Base-by-base conservation (phyloP, 306 rosid species). In the Trifolium subterraneum region DNA sequence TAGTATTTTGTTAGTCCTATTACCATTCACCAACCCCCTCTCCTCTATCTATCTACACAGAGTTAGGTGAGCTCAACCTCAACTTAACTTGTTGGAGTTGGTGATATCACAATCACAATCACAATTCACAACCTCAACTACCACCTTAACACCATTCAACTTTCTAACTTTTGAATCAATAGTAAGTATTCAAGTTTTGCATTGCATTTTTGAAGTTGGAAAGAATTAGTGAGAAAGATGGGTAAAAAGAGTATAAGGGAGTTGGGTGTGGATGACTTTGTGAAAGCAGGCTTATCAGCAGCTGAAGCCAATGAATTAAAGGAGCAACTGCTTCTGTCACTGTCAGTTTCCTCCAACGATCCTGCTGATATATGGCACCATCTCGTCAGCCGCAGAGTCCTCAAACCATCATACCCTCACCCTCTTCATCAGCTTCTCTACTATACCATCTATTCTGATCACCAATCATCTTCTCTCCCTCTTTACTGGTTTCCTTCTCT, bases 401-500 rank as follows among this genome's bases (percentile, higher is more conserved):
- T 92, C 2, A 85, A 90, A 65, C 96, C 98, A 20, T 84, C 86
- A 5, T 78, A 88, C 50, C 92, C 93, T 5, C 88, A 85, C 45
- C 68, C 45, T 1, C 44, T 90, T 41, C 97, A 93, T 76, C 97
- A 81, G 25, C 83, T 90, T 51, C 70, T 89, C 39, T 93, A 82
- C 7, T 60, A 60, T 8, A 60, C 66, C 41, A 29, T 60, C 42
- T 29, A 60, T 29, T 13, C 78, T 73, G 25, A 75, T 74, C 87
- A 5, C 1, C 84, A 27, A 56, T 76, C 87, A 84, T 83, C 82
- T 66, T 15, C 45, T 47, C 85, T 83, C 48, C 96, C 87, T 44
- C 90, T 48, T 22, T 88, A 90, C 58, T 90, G 92, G 90, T 89
- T 90, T 78, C 97, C 98, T 86, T 88, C 92, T 45, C 63, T 79